These are phyloP conservation scores for Dichotomopilus funicola DNA, from an alignment of 2,329 filamentous ascomycete species.

Conservation along the genomic window DNA sequence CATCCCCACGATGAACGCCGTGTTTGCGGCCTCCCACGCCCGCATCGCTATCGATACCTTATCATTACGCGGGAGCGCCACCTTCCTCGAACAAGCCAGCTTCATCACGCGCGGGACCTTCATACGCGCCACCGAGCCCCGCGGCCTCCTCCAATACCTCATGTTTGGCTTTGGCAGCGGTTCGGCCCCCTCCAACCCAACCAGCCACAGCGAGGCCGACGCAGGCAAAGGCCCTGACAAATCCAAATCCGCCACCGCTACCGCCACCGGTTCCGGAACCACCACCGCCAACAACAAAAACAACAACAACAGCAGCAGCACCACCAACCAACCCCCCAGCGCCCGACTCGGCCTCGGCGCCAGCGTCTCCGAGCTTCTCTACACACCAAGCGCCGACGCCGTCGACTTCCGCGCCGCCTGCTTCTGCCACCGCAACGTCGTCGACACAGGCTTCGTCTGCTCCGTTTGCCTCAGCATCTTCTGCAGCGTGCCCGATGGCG, in stretches of 20 bases:
- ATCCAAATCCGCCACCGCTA: constrained; percentile 16
- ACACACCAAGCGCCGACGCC: constrained; percentile 73
- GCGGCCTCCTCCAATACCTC: constrained; percentile 80
- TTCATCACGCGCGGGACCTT: constrained; percentile 56
- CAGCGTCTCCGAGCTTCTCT: constrained; percentile 46
- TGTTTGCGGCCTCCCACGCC: constrained; percentile 87
- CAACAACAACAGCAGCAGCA: constrained; percentile 10
- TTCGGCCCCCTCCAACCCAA: constrained; percentile 18
- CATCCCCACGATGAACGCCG: constrained; percentile 97
- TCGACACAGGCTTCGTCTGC: constrained; percentile 92
- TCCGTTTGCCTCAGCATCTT: constrained; percentile 95
- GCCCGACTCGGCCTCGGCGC: constrained; percentile 11
- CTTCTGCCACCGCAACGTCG: constrained; percentile 87
- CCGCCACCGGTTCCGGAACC: not conserved
- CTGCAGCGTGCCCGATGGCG: constrained; percentile 57
- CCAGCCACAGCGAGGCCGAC: constrained; percentile 5
- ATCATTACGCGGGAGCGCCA: constrained; percentile 75
- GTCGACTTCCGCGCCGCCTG: constrained; percentile 98
- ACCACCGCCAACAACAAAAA: not conserved
- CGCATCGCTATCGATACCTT: constrained; percentile 89
- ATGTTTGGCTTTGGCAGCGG: constrained; percentile 74
- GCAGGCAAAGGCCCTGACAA: constrained; percentile 2
- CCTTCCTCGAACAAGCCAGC: constrained; percentile 86
- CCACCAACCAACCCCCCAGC: too few relatives aligned
- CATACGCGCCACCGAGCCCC: constrained; percentile 47